A percentile compares a stretch with the other conserved stretches of the same genome.
Evolutionary conservation across 2,329 filamentous ascomycete genomes (phyloP).

Genomic region (Bipolaris zeicola): DNA sequence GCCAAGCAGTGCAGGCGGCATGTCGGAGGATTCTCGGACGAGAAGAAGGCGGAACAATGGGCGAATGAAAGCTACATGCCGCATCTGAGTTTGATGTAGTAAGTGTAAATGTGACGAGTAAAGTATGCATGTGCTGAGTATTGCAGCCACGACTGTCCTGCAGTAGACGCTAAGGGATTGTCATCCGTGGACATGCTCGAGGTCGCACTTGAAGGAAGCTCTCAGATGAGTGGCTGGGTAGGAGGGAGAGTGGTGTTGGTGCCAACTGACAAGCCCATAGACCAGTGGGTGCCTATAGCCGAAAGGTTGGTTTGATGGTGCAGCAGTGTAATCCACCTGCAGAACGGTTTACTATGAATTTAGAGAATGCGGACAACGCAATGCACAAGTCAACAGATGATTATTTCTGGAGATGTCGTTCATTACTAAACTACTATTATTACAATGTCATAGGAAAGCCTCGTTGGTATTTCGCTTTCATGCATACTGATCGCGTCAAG

Average conservation of each 20-base stretch:
- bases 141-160: slow-evolving; percentile 35
- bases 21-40: slow-evolving; percentile 33
- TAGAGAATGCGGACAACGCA: neutral
- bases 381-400: neutral
- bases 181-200: slow-evolving; percentile 32
- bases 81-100: slow-evolving; percentile 52
- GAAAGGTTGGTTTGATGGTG: slow-evolving; percentile 30
- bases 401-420: neutral
- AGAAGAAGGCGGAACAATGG: slow-evolving; percentile 38
- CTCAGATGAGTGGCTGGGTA: slow-evolving; percentile 36
- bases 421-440: slow-evolving; percentile 18
- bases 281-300: slow-evolving; percentile 47
- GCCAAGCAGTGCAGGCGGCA: slow-evolving; percentile 35
- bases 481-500: slow-evolving; percentile 14
- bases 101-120: slow-evolving; percentile 31
- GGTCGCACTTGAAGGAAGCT: slow-evolving; percentile 28
- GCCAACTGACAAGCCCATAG: slow-evolving; percentile 45
- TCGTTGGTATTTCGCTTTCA: slow-evolving; percentile 16
- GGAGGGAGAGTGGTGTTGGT: slow-evolving; percentile 50
- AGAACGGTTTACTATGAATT: neutral
- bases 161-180: slow-evolving; percentile 28
- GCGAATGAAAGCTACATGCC: slow-evolving; percentile 42
- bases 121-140: neutral
- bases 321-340: neutral
- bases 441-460: slow-evolving; percentile 14